phyloP scores from a whole-genome alignment of 2,329 filamentous ascomycete species.

The Xylaria sp. region DNA sequence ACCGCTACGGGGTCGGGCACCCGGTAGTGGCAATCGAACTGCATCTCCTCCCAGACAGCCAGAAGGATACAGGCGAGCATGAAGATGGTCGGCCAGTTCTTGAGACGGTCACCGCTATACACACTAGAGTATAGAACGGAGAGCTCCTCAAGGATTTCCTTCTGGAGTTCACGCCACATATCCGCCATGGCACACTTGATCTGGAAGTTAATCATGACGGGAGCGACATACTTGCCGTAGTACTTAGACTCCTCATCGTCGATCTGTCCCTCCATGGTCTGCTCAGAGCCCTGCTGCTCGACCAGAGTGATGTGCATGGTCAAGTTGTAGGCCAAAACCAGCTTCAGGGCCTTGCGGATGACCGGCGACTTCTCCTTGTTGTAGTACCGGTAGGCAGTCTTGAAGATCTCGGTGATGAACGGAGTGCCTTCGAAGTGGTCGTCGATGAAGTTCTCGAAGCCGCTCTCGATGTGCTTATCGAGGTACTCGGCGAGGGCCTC shows the following conservation, averaged over 20 bases:
- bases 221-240: slow-evolving; percentile 83
- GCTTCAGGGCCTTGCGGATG: slow-evolving; percentile 90
- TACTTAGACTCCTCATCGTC: slow-evolving; percentile 82
- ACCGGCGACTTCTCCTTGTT: slow-evolving; percentile 80
- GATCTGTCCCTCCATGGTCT: slow-evolving; percentile 73
- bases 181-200: slow-evolving; percentile 96
- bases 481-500: slow-evolving; percentile 84
- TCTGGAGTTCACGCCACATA: slow-evolving; percentile 97
- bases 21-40: slow-evolving; percentile 96
- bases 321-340: slow-evolving; percentile 91
- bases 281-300: slow-evolving; percentile 78
- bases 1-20: slow-evolving; percentile 78
- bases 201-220: slow-evolving; percentile 99
- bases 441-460: slow-evolving; percentile 89
- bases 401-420: slow-evolving; percentile 92
- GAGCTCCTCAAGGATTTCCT: slow-evolving; percentile 91
- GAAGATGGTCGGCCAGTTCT: slow-evolving; percentile 99
- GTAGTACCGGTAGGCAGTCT: slow-evolving; percentile 93
- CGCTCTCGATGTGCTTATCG: slow-evolving; percentile 87
- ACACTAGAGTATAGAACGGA: slow-evolving; percentile 93
- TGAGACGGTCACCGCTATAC: slow-evolving; percentile 93
- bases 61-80: slow-evolving; percentile 91
- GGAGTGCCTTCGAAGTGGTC: slow-evolving; percentile 94
- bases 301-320: slow-evolving; percentile 93
- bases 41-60: slow-evolving; percentile 97